Evolutionary conservation across 768 basidiomycete genomes (phyloP).

Genomic region (Boletus coccyginus): DNA sequence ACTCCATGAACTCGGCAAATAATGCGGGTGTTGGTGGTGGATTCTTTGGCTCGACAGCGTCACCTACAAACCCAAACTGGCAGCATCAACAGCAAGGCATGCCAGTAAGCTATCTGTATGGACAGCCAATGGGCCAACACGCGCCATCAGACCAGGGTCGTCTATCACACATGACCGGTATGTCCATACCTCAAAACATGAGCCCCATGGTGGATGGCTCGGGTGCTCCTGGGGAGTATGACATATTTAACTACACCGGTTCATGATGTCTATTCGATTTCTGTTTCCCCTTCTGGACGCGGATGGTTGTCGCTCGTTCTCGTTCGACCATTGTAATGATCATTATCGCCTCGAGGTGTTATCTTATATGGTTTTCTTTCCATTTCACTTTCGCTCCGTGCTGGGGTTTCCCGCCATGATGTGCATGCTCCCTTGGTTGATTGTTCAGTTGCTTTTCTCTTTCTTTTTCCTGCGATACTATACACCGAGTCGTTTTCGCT

Average conservation of each 20-base stretch:
- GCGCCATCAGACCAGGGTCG: conserved; percentile 31
- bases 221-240: conserved; percentile 44
- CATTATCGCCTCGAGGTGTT: conserved; percentile 28
- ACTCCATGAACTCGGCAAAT: conserved; percentile 37
- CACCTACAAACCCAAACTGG: conserved; percentile 28
- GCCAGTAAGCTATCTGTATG: conserved; percentile 30
- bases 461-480: conserved; percentile 15
- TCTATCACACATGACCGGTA: conserved; percentile 49
- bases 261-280: conserved; percentile 30
- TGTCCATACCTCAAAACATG: conserved; percentile 48
- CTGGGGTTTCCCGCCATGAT: not conserved
- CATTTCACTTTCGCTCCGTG: conserved; percentile 3
- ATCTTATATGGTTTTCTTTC: conserved; percentile 17
- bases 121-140: conserved; percentile 26
- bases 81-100: conserved; percentile 28
- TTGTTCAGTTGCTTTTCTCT: not conserved
- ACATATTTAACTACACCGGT: conserved; percentile 58
- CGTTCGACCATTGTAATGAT: conserved; percentile 16
- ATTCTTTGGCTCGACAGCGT: conserved; percentile 25
- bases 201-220: conserved; percentile 41
- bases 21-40: conserved; percentile 25
- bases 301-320: conserved; percentile 20
- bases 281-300: conserved; percentile 9
- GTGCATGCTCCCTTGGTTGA: not conserved
- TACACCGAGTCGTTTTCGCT: conserved; percentile 18